Conservation (phyloP, 331 rosid species). For the Cucumis variabilis region DNA sequence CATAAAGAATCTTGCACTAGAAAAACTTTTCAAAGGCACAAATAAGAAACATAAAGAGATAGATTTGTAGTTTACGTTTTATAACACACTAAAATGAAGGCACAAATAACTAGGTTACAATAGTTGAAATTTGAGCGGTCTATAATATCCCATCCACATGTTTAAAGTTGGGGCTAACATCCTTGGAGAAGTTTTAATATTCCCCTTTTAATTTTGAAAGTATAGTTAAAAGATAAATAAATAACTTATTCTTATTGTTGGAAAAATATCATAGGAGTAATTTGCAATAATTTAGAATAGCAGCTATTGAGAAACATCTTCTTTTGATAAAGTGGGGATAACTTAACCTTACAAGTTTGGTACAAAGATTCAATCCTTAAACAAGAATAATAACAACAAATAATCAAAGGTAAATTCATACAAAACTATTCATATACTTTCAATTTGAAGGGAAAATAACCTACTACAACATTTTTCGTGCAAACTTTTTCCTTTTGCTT, state of each 20-base stretch:
- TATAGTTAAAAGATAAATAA: too few species aligned
- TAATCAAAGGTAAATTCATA: background rate
- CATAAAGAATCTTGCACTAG: too few species aligned
- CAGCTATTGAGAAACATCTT: background rate
- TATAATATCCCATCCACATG: too few species aligned
- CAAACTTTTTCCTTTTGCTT: background rate
- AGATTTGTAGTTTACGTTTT: too few species aligned
- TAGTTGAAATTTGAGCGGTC: too few species aligned
- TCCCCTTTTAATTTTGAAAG: too few species aligned
- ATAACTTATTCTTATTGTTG: background rate
- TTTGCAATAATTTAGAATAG: background rate
- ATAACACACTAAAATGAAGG: too few species aligned
- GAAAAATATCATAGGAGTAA: background rate
- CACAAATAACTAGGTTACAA: too few species aligned
- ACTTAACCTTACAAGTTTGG: constrained; percentile 17
- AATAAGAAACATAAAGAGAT: too few species aligned
- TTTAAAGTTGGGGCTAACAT: too few species aligned
- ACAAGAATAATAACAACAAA: background rate
- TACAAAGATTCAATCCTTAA: constrained; percentile 22
- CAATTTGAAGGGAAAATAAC: background rate
- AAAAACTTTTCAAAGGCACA: too few species aligned
- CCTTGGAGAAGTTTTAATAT: too few species aligned
- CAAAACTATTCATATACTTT: background rate
- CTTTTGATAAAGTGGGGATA: background rate
- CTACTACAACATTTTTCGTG: background rate